These are phyloP conservation scores for Lyophyllum semitale DNA, from an alignment of 768 basidiomycete genomes.

Conservation along the genomic window DNA sequence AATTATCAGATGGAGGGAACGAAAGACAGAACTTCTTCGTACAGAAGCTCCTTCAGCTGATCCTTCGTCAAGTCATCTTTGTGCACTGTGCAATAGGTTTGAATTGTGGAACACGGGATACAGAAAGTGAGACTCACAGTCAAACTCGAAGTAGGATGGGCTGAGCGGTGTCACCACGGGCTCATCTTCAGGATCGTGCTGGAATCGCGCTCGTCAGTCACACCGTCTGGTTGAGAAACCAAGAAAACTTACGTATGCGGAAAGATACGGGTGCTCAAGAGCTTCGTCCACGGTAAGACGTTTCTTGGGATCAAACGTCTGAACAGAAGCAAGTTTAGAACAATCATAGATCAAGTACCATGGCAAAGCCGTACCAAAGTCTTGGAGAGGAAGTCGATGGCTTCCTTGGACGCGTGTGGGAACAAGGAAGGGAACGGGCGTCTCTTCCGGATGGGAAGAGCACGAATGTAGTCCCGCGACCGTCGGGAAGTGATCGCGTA, in stretches of 20 bases:
- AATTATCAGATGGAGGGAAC: conserved; percentile 55
- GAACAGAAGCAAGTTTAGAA: conserved; percentile 4
- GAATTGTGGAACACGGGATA: neutral
- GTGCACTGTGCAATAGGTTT: conserved; percentile 41
- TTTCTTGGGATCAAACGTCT: conserved; percentile 98
- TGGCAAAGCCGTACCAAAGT: conserved; percentile 58
- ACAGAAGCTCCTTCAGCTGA: conserved; percentile 81
- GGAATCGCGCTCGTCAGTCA: conserved; percentile 36
- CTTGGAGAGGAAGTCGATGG: conserved; percentile 67
- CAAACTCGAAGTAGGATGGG: conserved; percentile 89
- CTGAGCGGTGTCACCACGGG: conserved; percentile 79
- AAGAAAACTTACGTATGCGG: conserved; percentile 67
- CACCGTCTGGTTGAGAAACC: neutral
- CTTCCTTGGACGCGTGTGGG: conserved; percentile 86
- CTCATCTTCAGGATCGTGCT: conserved; percentile 91
- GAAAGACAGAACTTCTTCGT: conserved; percentile 82
- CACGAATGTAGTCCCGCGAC: conserved; percentile 94
- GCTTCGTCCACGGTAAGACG: conserved; percentile 94
- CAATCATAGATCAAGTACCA: neutral
- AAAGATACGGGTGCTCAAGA: conserved; percentile 89
- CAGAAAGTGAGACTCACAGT: conserved; percentile 50
- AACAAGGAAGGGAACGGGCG: conserved; percentile 82
- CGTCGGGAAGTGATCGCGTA: conserved; percentile 93
- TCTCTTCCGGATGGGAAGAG: conserved; percentile 90
- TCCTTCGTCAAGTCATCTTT: conserved; percentile 78